Evolutionary conservation across 2,329 filamentous ascomycete genomes (phyloP).

Genomic region (Apiospora kogelbergensis): DNA sequence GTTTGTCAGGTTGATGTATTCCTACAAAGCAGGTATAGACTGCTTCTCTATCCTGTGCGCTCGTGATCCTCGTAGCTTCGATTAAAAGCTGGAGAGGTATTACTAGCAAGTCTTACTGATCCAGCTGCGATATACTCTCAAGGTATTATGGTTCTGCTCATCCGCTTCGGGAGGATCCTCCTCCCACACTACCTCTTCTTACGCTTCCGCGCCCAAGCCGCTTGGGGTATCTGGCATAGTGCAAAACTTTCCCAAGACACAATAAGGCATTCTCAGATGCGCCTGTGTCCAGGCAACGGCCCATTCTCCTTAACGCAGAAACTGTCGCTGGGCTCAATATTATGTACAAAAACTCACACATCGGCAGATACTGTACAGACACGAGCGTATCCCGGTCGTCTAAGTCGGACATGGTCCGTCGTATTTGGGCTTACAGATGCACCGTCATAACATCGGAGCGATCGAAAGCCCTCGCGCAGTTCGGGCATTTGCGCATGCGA

Average conservation of each 20-base stretch:
- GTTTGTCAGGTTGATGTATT: conserved; percentile 1
- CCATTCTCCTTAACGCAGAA: not conserved
- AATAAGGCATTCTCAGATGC: not conserved
- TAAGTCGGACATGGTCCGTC: not conserved
- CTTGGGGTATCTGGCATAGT: conserved; percentile 5
- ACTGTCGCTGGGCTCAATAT: not conserved
- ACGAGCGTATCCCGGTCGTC: not conserved
- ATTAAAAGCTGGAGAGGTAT: not conserved
- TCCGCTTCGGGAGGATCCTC: not conserved
- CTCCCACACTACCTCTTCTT: not conserved
- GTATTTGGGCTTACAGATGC: conserved; percentile 41
- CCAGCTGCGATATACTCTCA: not conserved
- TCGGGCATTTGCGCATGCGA: conserved; percentile 91
- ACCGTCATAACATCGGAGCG: conserved; percentile 83
- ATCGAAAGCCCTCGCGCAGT: conserved; percentile 89
- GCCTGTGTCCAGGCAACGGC: not conserved
- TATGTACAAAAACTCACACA: conserved; percentile 6
- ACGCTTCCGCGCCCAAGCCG: not conserved
- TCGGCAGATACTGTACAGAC: conserved; percentile 1
- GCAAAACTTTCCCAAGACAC: conserved; percentile 3
- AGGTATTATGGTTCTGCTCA: not conserved
- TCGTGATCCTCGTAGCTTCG: not conserved
- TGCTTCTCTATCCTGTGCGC: conserved; percentile 9
- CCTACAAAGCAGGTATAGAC: not conserved
- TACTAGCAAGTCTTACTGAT: not conserved